Percentiles rank a stretch among this genome's conserved stretches.
Evolutionary conservation across 805 yeast species (phyloP).

Genomic region (Lachancea meyersii): DNA sequence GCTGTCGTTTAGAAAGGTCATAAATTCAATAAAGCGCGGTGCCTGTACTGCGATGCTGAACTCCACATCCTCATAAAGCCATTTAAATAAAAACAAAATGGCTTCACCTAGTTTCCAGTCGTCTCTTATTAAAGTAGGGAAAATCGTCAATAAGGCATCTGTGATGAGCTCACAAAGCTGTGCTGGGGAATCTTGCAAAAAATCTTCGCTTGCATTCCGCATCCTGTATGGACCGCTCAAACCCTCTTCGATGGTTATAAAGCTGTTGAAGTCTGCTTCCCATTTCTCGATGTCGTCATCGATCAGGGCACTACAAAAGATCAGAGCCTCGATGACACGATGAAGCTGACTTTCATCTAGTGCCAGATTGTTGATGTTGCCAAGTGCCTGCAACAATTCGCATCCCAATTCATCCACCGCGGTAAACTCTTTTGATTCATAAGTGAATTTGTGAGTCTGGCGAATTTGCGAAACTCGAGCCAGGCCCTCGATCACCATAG

Average conservation of each 20-base stretch:
- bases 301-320: constrained; percentile 39
- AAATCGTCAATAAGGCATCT: constrained; percentile 1
- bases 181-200: constrained; percentile 40
- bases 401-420: constrained; percentile 19
- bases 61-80: constrained; percentile 18
- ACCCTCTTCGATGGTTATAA: constrained; percentile 70
- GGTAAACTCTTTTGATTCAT: constrained; percentile 7
- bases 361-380: constrained; percentile 12
- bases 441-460: not conserved
- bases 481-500: not conserved
- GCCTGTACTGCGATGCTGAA: constrained; percentile 4
- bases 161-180: not conserved
- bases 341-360: constrained; percentile 11
- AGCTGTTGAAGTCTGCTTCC: constrained; percentile 56
- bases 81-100: constrained; percentile 20
- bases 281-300: constrained; percentile 42
- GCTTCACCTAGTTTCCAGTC: constrained; percentile 19
- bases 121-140: constrained; percentile 4
- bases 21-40: not conserved
- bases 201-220: constrained; percentile 57
- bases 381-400: constrained; percentile 19
- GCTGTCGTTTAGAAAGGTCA: not conserved
- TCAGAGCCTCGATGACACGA: constrained; percentile 28
- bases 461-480: not conserved
- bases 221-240: constrained; percentile 48